phyloP scores from a whole-genome alignment of 768 basidiomycete species.

The Tephrocybe rancida region DNA sequence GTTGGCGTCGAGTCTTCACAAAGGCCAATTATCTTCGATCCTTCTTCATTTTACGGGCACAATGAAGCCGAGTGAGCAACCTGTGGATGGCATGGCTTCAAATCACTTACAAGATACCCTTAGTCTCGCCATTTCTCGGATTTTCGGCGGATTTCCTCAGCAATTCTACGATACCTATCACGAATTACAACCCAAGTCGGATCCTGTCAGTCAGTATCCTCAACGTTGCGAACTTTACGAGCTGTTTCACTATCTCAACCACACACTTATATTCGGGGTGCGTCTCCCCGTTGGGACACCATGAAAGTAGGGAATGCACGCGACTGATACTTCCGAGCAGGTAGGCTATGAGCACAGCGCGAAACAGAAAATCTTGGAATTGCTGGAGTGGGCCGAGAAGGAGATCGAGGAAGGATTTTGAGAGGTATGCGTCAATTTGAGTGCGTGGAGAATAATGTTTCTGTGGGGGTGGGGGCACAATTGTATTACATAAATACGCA shows the following conservation, averaged over 20 bases:
- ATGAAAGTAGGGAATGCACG: neutral
- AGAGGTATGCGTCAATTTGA: too few species aligned
- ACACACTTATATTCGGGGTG: slow-evolving; percentile 79
- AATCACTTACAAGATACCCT: neutral
- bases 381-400: slow-evolving; percentile 18
- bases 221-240: slow-evolving; percentile 72
- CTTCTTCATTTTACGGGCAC: slow-evolving; percentile 79
- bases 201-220: slow-evolving; percentile 66
- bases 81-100: too few species aligned
- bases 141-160: slow-evolving; percentile 75
- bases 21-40: slow-evolving; percentile 75
- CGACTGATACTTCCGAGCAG: slow-evolving; percentile 34
- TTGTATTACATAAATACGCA: too few species aligned
- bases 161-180: slow-evolving; percentile 72
- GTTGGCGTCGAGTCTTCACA: slow-evolving; percentile 57
- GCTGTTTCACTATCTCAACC: slow-evolving; percentile 82
- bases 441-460: too few species aligned
- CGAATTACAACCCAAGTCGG: slow-evolving; percentile 58
- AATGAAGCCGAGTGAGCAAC: slow-evolving; percentile 75
- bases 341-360: slow-evolving; percentile 57
- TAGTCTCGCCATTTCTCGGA: slow-evolving; percentile 76
- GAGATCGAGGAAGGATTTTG: neutral
- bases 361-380: slow-evolving; percentile 42
- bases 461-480: too few species aligned
- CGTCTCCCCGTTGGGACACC: slow-evolving; percentile 28